Evolutionary conservation across 73 alveolate species (phyloP).

Genomic region (Tetrahymena elliotti): DNA sequence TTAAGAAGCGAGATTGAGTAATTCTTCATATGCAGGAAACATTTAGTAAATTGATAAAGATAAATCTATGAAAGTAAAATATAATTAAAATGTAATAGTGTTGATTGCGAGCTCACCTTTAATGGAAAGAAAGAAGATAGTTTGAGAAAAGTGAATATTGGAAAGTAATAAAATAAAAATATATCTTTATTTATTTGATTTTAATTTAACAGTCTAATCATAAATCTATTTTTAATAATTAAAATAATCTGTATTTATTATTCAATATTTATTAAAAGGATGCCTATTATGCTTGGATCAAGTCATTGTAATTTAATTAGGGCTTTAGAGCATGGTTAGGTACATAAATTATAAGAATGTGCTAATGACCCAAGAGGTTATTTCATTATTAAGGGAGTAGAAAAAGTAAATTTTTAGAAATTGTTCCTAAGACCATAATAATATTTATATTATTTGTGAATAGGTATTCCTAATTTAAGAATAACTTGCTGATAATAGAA

Average conservation of each 20-base stretch:
- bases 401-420: slow-evolving; percentile 60
- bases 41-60: neutral
- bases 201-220: neutral
- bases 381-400: slow-evolving; percentile 96
- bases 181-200: neutral
- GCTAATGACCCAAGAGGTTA: slow-evolving; percentile 98
- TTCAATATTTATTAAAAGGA: neutral
- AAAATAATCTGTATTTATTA: no score
- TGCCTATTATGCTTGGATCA: slow-evolving; percentile 43
- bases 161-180: neutral
- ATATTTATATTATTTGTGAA: no score
- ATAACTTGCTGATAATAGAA: slow-evolving; percentile 93
- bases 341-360: slow-evolving; percentile 78
- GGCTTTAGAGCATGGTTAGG: slow-evolving; percentile 54
- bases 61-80: neutral
- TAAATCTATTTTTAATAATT: no score
- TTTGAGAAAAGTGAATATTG: neutral
- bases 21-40: slow-evolving; percentile 29
- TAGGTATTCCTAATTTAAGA: slow-evolving; percentile 66
- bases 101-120: neutral
- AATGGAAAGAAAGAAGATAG: neutral
- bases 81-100: neutral
- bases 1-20: slow-evolving; percentile 25
- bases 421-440: no score
- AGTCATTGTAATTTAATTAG: slow-evolving; percentile 43